A percentile compares a stretch with the other conserved stretches of the same genome.
Conservation (phyloP, 2,329 filamentous ascomycete species). For the Fusarium albidum region DNA sequence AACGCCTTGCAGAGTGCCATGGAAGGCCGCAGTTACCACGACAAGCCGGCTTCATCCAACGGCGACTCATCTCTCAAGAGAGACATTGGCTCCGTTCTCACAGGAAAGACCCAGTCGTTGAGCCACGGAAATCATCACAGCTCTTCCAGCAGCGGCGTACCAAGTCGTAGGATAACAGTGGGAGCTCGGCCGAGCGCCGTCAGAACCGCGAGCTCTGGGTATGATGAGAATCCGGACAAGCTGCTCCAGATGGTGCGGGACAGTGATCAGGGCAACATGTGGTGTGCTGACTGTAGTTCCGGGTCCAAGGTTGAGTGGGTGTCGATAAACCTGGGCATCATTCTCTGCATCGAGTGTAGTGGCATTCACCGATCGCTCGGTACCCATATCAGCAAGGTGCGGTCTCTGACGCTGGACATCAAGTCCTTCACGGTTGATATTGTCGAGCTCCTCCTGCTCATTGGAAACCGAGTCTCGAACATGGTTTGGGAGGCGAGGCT, state of each 20-base stretch:
- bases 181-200: conserved; percentile 82
- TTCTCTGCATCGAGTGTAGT: conserved; percentile 97
- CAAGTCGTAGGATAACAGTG: conserved; percentile 87
- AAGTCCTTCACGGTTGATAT: conserved; percentile 97
- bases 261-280: conserved; percentile 89
- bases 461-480: conserved; percentile 95
- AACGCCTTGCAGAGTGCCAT: conserved; percentile 97
- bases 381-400: conserved; percentile 97
- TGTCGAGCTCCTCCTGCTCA: conserved; percentile 87
- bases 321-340: conserved; percentile 95
- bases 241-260: conserved; percentile 88
- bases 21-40: conserved; percentile 75
- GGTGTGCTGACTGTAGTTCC: conserved; percentile 94
- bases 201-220: conserved; percentile 73
- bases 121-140: conserved; percentile 61
- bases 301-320: conserved; percentile 97
- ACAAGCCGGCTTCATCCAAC: conserved; percentile 54
- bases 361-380: conserved; percentile 96
- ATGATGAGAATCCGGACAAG: conserved; percentile 84
- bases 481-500: conserved; percentile 94
- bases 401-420: conserved; percentile 93
- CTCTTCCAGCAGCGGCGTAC: conserved; percentile 60
- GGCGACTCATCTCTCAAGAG: conserved; percentile 71
- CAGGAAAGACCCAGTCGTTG: conserved; percentile 85
- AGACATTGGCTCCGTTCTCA: conserved; percentile 92